phyloP scores from a whole-genome alignment of 352 stramenopile genomes.

The Pythium aphanidermatum region DNA sequence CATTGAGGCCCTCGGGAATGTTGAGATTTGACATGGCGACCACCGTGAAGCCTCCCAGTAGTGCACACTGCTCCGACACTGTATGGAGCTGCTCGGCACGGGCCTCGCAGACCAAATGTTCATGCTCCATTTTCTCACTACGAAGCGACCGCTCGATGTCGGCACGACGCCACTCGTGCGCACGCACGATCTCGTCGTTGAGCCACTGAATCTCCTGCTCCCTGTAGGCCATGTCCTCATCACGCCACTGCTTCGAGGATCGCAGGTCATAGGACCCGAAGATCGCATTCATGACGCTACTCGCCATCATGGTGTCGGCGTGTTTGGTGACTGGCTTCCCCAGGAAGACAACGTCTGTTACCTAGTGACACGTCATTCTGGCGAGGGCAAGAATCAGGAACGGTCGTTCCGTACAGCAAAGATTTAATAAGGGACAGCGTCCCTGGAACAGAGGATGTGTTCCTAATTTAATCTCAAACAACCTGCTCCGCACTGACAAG shows the following conservation, averaged over 20 bases:
- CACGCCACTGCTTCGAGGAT: constrained; percentile 69
- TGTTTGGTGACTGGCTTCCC: background rate
- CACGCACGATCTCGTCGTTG: constrained; percentile 67
- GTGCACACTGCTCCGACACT: constrained; percentile 58
- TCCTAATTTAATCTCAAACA: too few species aligned
- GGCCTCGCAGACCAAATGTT: constrained; percentile 53
- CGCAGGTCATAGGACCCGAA: constrained; percentile 77
- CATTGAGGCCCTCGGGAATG: constrained; percentile 25
- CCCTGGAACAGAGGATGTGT: too few species aligned
- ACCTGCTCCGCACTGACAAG: too few species aligned
- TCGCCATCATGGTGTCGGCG: constrained; percentile 29
- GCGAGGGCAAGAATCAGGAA: background rate
- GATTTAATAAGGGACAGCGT: background rate
- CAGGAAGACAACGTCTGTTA: too few species aligned
- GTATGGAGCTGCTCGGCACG: constrained; percentile 65
- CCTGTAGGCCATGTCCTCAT: constrained; percentile 58
- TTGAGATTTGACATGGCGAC: constrained; percentile 57
- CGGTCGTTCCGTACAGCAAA: background rate
- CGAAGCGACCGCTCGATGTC: constrained; percentile 68
- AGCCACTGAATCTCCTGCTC: constrained; percentile 76
- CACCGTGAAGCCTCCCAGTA: constrained; percentile 70
- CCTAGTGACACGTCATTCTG: constrained; percentile 2
- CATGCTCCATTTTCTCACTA: constrained; percentile 55
- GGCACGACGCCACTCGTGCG: constrained; percentile 53
- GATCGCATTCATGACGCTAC: constrained; percentile 51